Base-by-base conservation (phyloP, 352 stramenopile species). In the Phytophthora idaei region DNA sequence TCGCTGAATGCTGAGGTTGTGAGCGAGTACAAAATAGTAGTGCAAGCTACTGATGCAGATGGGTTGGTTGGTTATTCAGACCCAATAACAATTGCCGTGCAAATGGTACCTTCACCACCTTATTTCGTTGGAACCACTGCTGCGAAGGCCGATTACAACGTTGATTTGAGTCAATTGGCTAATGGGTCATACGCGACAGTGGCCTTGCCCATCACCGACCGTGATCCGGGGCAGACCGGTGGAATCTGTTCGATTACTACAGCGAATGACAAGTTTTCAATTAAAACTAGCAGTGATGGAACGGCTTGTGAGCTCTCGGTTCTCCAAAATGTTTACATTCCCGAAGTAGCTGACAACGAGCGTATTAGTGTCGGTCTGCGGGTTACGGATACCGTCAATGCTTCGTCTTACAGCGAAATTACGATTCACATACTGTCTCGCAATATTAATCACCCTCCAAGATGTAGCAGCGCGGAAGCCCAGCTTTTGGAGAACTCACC, bases 401-500 rank as follows among this genome's bases (percentile, higher is more conserved):
- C 48, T 29, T 68, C 45, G 4, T 67, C 73, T 15, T 90, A 70
- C 55, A 85, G 34, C 25, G 73, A 86, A 15, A 55, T 88, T 31
- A 79, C 65, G 1, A 29, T 90, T 14, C 52, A 61, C 6, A 68
- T 89, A 27, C 29, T 78, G n/a, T 82, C 80, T 11, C 74, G 75
- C 42, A 74, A 81, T 6, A 44, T 80, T 31, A 89, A 89, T 45
- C 76, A 83, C 57, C 76, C 81, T 8, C 81, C 81, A 0, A 61
- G 70, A 37, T 87, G 81, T 34, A 62, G 39, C 1, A 56, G 42
- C 11, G 49, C 60, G 4, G 49, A 59, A 7, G 52, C 78, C 3
- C 63, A 82, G 58, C 14, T 87, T n/a, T 69, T 71, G 27, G 81
- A 89, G 39, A 90, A 90, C 54, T 71, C 75, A 6, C 54, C 61